Evolutionary conservation across 1,139 yeast species (phyloP).

Genomic region (Suhomyces taliae): DNA sequence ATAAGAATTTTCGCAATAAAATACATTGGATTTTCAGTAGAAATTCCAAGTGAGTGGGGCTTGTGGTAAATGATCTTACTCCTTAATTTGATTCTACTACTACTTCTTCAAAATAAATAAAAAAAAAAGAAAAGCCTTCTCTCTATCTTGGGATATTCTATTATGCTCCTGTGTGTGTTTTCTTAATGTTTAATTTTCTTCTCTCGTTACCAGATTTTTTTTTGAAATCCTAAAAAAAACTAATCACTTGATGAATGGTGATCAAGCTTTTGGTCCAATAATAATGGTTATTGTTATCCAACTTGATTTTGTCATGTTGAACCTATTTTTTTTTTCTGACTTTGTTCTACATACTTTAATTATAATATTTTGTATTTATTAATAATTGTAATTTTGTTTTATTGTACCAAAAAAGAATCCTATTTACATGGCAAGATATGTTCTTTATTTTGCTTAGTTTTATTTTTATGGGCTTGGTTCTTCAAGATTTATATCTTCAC

Average conservation of each 20-base stretch:
- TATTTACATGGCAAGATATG: neutral
- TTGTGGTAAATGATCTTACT: neutral
- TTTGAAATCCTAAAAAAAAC: neutral
- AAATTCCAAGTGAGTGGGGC: neutral
- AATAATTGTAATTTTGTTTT: no score
- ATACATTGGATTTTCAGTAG: neutral
- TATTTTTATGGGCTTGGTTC: neutral
- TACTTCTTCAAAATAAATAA: neutral
- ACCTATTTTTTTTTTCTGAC: neutral
- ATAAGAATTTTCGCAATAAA: neutral
- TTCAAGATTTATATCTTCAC: constrained; percentile 23
- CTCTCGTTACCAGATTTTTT: constrained; percentile 22
- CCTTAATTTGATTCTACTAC: neutral
- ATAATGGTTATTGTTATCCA: neutral
- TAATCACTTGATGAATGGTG: neutral
- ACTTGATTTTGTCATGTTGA: neutral
- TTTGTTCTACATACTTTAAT: neutral
- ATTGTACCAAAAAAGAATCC: neutral
- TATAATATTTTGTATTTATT: neutral
- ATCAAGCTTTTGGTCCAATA: neutral
- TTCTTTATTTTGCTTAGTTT: neutral
- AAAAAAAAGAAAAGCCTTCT: neutral
- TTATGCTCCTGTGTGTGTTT: neutral
- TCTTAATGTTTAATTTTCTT: constrained; percentile 22
- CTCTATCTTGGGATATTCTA: constrained; percentile 6